These are phyloP conservation scores for Hyaloscypha variabilis DNA, from an alignment of 495 filamentous ascomycete genomes.

Conservation along the genomic window DNA sequence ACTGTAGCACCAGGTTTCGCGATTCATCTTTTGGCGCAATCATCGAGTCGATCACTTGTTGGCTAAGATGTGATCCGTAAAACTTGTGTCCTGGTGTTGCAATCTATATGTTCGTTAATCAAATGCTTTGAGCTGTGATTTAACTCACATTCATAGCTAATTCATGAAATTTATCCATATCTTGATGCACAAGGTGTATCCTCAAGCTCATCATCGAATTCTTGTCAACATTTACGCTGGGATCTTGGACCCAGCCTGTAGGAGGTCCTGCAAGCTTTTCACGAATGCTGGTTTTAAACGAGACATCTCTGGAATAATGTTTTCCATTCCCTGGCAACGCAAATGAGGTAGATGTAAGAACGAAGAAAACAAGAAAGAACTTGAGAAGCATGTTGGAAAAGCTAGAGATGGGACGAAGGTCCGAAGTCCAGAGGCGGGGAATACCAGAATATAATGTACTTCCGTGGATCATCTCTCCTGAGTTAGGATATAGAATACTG, in stretches of 20 bases:
- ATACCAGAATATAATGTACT: too few relatives aligned
- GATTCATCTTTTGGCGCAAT: conserved; percentile 31
- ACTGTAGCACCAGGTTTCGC: conserved; percentile 24
- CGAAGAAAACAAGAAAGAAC: too few relatives aligned
- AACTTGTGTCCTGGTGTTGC: conserved; percentile 29
- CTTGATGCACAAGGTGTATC: conserved; percentile 27
- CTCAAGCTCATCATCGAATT: conserved; percentile 23
- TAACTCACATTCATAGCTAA: conserved; percentile 29
- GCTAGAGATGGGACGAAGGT: too few relatives aligned
- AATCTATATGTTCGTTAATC: conserved; percentile 21
- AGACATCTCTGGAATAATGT: too few relatives aligned
- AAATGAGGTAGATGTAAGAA: too few relatives aligned
- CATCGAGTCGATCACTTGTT: conserved; percentile 29
- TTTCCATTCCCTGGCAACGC: too few relatives aligned
- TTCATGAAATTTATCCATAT: conserved; percentile 32
- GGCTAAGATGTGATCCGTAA: conserved; percentile 28
- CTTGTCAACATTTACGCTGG: conserved; percentile 21
- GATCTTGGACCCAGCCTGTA: conserved; percentile 24
- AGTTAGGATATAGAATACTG: too few relatives aligned
- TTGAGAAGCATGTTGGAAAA: too few relatives aligned
- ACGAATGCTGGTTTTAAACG: too few relatives aligned
- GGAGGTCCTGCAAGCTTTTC: conserved; percentile 28
- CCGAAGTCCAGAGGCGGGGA: too few relatives aligned
- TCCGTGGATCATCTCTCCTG: too few relatives aligned
- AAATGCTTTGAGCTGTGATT: neutral